Evolutionary conservation across 2,329 filamentous ascomycete species (phyloP), one percentile per base, ranked within the genome.

Genomic region (Monilinia aucupariae): DNA sequence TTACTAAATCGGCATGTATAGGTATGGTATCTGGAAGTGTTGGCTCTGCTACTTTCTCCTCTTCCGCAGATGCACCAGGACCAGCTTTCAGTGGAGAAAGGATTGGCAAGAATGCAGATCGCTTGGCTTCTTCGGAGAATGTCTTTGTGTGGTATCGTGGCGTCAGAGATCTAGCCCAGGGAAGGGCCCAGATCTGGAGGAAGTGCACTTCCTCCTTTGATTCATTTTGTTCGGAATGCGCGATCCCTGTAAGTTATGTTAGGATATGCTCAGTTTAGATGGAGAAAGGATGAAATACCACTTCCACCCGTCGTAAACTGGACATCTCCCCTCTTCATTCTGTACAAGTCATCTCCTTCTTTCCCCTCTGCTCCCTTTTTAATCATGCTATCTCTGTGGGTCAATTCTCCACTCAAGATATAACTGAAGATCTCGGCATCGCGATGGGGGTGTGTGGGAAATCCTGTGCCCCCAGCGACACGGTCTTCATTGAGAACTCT

Each of bases 341-440:
- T 80, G 71, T 80, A 90, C 72, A 89, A 90, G 68, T 84, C 79
- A 73, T 89, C 85, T 20, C 74, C 80, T 22, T 73, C 64, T 71
- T 64, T 59, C 27, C 81, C 84, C 72, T 88, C 86, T 25, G 79
- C 76, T 52, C 85, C 85, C 76, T 87, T 90, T 75, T 84, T 84
- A 69, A 90, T 83, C 87, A 96, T 92, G 65, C 85, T 89, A 77
- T 96, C 91, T 54, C 91, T 87, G 78, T 96, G 92, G 54, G 92
- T 93, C 66, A 96, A 83, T 76, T 93, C 90, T 67, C 92, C 91
- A 53, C 81, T 85, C n/a, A 96, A 80, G 71, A 96, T 88, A 77
- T 96, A 94, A 73, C 83, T 87, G 81, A 93, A 96, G 77, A 96
- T 96, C 76, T 96, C 89, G 75, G 91, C 92, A 75, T 96, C 89